phyloP scores from a whole-genome alignment of 192 early-diverging fungal genomes.

The Dissophora ornata region DNA sequence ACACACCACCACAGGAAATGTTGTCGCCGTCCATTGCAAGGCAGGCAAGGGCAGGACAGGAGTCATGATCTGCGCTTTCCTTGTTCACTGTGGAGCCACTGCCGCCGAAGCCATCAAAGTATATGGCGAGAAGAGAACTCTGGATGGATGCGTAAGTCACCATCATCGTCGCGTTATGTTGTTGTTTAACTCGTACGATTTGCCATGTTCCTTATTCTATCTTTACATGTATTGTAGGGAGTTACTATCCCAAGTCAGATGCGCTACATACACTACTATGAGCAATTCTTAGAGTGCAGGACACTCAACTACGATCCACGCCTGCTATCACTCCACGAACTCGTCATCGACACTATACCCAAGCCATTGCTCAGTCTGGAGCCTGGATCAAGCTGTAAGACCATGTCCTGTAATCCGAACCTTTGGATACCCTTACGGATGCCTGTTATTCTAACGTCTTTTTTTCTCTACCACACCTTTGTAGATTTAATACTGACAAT shows the following conservation, averaged over 20 bases:
- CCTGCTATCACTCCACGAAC: conserved; percentile 33
- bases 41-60: conserved; percentile 77
- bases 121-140: conserved; percentile 60
- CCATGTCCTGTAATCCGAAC: background rate
- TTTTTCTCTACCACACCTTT: background rate
- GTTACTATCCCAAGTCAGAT: conserved; percentile 69
- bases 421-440: background rate
- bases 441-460: background rate
- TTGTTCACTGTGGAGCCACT: conserved; percentile 54
- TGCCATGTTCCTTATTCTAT: background rate
- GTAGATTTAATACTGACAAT: conserved; percentile 47
- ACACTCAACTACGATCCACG: conserved; percentile 24
- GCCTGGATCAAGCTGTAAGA: conserved; percentile 33
- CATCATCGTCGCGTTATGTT: too few relatives aligned
- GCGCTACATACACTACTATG: conserved; percentile 67
- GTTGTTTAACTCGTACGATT: too few relatives aligned
- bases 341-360: conserved; percentile 45
- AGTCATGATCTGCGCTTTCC: conserved; percentile 62
- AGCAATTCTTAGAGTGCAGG: conserved; percentile 41
- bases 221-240: conserved; percentile 32
- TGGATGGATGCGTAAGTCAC: conserved; percentile 58
- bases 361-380: conserved; percentile 27
- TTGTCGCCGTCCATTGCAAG: conserved; percentile 71
- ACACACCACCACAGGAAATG: conserved; percentile 45
- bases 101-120: conserved; percentile 58